phyloP scores from a whole-genome alignment of 352 stramenopile species.

The Phytophthora sp. region DNA sequence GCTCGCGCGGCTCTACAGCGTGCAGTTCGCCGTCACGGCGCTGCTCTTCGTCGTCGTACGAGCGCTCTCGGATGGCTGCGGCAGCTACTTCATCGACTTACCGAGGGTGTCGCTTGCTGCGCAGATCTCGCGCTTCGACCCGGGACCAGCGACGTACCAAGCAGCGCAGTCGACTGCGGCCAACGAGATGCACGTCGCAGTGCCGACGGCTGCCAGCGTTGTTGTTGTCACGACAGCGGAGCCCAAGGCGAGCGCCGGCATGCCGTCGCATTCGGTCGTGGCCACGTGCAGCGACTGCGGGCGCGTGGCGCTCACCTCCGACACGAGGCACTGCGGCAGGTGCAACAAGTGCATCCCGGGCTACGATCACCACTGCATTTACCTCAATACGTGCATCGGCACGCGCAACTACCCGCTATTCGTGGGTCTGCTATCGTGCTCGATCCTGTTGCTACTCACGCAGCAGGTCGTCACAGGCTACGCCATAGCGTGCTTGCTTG shows the following conservation, averaged over 20 bases:
- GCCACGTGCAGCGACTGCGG: constrained; percentile 47
- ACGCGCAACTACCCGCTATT: constrained; percentile 71
- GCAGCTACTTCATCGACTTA: background rate
- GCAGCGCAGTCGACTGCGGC: background rate
- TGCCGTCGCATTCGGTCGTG: constrained; percentile 18
- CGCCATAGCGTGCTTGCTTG: constrained; percentile 38
- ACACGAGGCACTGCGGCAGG: constrained; percentile 88
- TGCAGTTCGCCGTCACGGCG: constrained; percentile 46
- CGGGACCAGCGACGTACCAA: constrained; percentile 23
- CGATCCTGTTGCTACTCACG: constrained; percentile 58
- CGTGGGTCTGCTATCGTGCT: constrained; percentile 57
- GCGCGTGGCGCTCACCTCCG: constrained; percentile 10
- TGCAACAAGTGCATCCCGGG: constrained; percentile 94
- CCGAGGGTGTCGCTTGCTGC: background rate
- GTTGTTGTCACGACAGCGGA: background rate
- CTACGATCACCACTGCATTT: constrained; percentile 96
- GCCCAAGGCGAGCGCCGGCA: background rate
- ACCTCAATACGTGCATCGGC: constrained; percentile 95
- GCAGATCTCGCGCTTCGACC: constrained; percentile 65
- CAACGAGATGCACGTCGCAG: background rate
- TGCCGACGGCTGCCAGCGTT: background rate
- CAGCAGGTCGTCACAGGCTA: constrained; percentile 59
- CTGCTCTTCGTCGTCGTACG: constrained; percentile 40
- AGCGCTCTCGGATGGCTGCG: too few species aligned
- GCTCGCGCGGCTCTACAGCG: constrained; percentile 47